Base-by-base conservation (phyloP, 106 monocot species). In the Dendrobium nobile region DNA sequence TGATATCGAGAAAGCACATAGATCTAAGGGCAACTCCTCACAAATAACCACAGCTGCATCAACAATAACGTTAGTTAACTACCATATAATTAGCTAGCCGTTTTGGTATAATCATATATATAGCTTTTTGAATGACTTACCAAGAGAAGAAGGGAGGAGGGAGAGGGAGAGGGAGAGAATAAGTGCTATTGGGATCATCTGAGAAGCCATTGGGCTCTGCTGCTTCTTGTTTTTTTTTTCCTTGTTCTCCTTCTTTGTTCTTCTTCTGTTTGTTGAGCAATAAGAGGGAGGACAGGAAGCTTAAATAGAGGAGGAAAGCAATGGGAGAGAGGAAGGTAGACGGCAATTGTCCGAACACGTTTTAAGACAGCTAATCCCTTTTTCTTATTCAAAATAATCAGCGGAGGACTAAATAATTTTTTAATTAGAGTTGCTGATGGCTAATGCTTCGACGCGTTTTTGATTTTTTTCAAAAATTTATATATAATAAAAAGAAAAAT, bases 41-140 rank as follows among this genome's bases (percentile, higher is more conserved):
- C 89, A 89, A 27, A 83, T 73, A 64, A 95, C 85, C 13, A 67
- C 77, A 5, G 68, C 91, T 88, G 79, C 85, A 48, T 51, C 2
- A 65, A 7, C 1, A 76, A 24, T 24, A 47, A 76, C 10, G 24
- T 5, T 76, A 8, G 27, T 24, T 11, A 47, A 2, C 75, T 26
- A 47, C 22, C 9, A 18, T 47, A 6, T 45, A 40, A 4, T 77
- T n/a, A 51, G 18, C 9, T 7, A 51, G 18, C 9, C n/a, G n/a
- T 3, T 70, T 26, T 33, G 9, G 5, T 80, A 28, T 22, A 5
- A 10, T 72, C 18, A 37, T 37, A 26, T 13, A 37, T 37, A 26
- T 5, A 13, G 2, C 37, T 7, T 6, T 43, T 15, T 26, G 41
- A 18, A 70, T 33, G 33, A 67, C 78, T 31, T 81, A 88, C 88